Evolutionary conservation across 129 eudicot species (phyloP).

Genomic region (Oenanthe sinensis): DNA sequence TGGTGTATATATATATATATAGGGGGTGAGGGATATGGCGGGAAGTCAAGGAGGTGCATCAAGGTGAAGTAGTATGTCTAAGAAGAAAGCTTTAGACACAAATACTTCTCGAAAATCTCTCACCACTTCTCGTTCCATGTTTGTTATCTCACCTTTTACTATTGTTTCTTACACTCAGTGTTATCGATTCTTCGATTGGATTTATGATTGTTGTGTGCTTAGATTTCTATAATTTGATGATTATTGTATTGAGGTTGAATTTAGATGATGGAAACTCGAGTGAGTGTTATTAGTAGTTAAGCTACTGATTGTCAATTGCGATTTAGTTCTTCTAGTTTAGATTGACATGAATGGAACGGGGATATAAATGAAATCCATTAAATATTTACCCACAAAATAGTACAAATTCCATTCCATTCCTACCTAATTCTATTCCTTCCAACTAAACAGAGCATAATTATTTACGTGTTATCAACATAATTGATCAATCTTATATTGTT

Average conservation of each 20-base stretch:
- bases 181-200: not conserved
- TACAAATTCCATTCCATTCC: not conserved
- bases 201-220: not conserved
- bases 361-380: not conserved
- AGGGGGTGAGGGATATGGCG: constrained; percentile 29
- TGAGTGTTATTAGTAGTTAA: not conserved
- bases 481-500: not conserved
- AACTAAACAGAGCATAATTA: not conserved
- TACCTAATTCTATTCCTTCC: not conserved
- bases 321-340: not conserved
- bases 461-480: not conserved
- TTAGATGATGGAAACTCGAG: not conserved
- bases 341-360: not conserved
- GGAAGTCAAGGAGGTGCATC: constrained; percentile 61
- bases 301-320: not conserved
- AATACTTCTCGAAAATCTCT: constrained; percentile 42
- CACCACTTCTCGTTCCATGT: constrained; percentile 56
- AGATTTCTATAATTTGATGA: not conserved
- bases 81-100: constrained; percentile 31
- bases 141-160: not conserved
- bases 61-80: constrained; percentile 56
- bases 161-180: not conserved
- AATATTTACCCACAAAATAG: not conserved
- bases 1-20: not conserved
- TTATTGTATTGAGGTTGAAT: not conserved